These are phyloP conservation scores for Ricinus communis DNA, from an alignment of 345 rosid genomes.

Conservation along the genomic window DNA sequence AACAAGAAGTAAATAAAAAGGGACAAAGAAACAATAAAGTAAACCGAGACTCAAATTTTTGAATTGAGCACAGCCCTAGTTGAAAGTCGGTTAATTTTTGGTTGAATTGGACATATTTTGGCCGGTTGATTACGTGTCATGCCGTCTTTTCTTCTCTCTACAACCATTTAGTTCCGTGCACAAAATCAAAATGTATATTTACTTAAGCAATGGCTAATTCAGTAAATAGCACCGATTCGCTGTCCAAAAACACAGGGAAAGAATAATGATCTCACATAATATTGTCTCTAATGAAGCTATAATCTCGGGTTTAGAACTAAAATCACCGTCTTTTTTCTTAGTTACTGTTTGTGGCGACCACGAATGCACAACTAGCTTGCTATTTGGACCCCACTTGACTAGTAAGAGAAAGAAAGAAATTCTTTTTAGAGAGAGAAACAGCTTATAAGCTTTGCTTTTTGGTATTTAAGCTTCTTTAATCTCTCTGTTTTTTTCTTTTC, in stretches of 20 bases:
- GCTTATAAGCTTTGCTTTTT: slow-evolving; percentile 9
- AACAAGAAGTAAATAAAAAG: not conserved
- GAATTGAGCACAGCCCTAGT: not conserved
- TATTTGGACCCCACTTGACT: slow-evolving; percentile 47
- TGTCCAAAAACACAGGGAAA: not conserved
- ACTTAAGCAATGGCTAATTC: not conserved
- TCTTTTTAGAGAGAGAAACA: too few species aligned
- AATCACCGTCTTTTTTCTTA: not conserved
- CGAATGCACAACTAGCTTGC: slow-evolving; percentile 33
- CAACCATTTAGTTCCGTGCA: not conserved
- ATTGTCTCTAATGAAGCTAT: slow-evolving; percentile 6
- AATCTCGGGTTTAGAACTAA: slow-evolving; percentile 28
- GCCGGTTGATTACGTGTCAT: slow-evolving; percentile 1
- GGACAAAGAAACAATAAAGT: not conserved
- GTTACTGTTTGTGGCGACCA: slow-evolving; percentile 35
- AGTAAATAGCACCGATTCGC: not conserved
- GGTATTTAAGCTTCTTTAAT: not conserved
- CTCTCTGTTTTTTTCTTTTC: not conserved
- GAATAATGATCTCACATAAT: not conserved
- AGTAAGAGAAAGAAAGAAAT: slow-evolving; percentile 1
- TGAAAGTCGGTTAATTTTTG: slow-evolving; percentile 2
- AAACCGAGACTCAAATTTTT: not conserved
- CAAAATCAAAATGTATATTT: not conserved
- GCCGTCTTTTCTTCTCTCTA: too few species aligned
- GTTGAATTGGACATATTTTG: not conserved